A percentile compares a stretch with the other conserved stretches of the same genome.
Evolutionary conservation across 2,329 filamentous ascomycete genomes (phyloP).

Genomic region (Gremmenia infestans): DNA sequence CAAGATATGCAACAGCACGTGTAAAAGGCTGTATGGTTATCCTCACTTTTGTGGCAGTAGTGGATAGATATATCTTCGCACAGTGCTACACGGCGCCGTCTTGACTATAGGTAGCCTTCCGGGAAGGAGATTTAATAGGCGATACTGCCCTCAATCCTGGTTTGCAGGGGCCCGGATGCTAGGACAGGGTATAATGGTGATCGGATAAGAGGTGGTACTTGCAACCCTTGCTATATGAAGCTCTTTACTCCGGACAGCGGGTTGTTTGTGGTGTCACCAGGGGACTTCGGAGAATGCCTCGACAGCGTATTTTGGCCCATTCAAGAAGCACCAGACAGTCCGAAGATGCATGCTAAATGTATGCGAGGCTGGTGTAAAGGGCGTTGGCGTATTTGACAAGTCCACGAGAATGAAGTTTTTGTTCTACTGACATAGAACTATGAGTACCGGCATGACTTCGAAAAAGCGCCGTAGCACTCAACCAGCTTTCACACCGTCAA

Average conservation of each 20-base stretch:
- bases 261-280: conserved; percentile 4
- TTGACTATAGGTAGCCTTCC: conserved; percentile 3
- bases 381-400: conserved; percentile 5
- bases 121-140: conserved; percentile 16
- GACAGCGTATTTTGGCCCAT: conserved; percentile 14
- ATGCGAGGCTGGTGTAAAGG: conserved; percentile 18
- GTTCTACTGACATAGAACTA: not conserved
- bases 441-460: conserved; percentile 2
- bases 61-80: conserved; percentile 12
- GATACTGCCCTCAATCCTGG: conserved; percentile 14
- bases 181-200: conserved; percentile 14
- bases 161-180: conserved; percentile 8
- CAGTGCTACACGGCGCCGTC: conserved; percentile 7
- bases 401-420: not conserved
- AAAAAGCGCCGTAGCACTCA: conserved; percentile 14
- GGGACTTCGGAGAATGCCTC: conserved; percentile 18
- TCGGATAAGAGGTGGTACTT: conserved; percentile 25
- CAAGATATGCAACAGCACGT: conserved; percentile 21
- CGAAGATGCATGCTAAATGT: conserved; percentile 16
- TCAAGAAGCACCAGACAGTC: conserved; percentile 12
- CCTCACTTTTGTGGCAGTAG: conserved; percentile 3
- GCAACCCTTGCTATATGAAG: conserved; percentile 18
- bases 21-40: conserved; percentile 12
- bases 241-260: conserved; percentile 1
- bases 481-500: conserved; percentile 7